These are phyloP conservation scores for Tulasnella sp. DNA, from an alignment of 768 basidiomycete genomes.

Conservation along the genomic window DNA sequence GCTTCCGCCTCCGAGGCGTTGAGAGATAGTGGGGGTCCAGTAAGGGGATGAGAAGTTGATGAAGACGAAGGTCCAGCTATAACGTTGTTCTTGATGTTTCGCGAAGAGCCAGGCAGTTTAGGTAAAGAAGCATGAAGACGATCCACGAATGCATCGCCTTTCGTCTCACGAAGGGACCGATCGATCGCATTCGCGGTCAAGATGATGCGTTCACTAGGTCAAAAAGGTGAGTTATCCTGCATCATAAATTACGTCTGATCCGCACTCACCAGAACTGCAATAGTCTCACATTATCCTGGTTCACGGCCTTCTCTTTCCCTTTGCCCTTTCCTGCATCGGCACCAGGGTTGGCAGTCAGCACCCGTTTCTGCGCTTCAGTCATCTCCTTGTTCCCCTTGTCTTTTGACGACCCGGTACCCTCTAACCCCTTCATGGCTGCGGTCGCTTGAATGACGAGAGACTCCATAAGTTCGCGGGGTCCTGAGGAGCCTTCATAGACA, in stretches of 20 bases:
- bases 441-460: constrained; percentile 86
- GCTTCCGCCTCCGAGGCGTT: constrained; percentile 57
- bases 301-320: constrained; percentile 34
- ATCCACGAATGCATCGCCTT: constrained; percentile 77
- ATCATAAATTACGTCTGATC: not conserved
- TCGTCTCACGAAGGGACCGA: constrained; percentile 75
- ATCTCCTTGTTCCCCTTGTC: constrained; percentile 43
- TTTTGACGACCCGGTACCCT: constrained; percentile 47
- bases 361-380: constrained; percentile 84
- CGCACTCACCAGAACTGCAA: constrained; percentile 56
- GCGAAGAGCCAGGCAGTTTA: constrained; percentile 35
- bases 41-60: too few species aligned
- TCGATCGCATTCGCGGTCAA: constrained; percentile 78
- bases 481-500: constrained; percentile 81
- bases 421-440: constrained; percentile 80
- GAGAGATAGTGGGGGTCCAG: constrained; percentile 28
- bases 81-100: too few species aligned
- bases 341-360: constrained; percentile 42
- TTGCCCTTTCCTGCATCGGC: constrained; percentile 52
- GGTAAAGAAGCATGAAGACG: constrained; percentile 68
- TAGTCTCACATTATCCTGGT: constrained; percentile 71
- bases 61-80: too few species aligned
- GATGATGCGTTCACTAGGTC: constrained; percentile 55
- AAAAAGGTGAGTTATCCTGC: not conserved
- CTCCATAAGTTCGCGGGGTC: constrained; percentile 85